Evolutionary conservation across 73 alveolate species (phyloP), one percentile per base, ranked within the genome.

Genomic region (Halteria grandinella): DNA sequence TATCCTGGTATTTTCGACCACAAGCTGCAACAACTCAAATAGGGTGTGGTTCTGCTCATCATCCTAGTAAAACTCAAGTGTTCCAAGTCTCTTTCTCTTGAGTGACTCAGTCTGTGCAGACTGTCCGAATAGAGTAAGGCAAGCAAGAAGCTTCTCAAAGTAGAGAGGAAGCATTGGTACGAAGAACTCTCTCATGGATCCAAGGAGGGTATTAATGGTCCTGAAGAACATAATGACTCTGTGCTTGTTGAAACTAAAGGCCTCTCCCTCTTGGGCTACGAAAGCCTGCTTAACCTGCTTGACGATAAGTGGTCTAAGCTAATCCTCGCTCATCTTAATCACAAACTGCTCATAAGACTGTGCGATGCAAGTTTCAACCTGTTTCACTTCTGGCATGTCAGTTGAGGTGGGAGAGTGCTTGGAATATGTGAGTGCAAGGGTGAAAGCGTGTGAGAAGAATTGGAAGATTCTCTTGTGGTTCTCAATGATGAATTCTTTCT

Each of bases 281-380:
- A 53, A 59, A 10, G 82, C 88, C 93, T 88, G 75, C 62, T 84
- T 84, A 12, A 63, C 39, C 31, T 75, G 39, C 63, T 84, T 55
- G 11, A 41, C 81, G n/a, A 75, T 60, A 23, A 84, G 36, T 25
- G 76, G 85, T 39, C 79, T 75, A 43, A 84, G 71, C 59, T 84
- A 53, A 17, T 60, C 72, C 39, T 84, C 93, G 48, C 75, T 84
- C 29, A 84, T 48, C 49, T 84, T 84, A 5, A 84, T 50, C n/a
- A 75, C 75, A 57, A 84, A 84, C 20, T 36, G 34, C 27, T 43
- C 70, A 20, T 63, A 55, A 4, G 87, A 29, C 11, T 58, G 20
- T 18, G 57, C 43, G 0, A 83, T 21, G 1, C 71, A 21, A 0
- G 10, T 0, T 23, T 74, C 78, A 45, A 83, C 21, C 28, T 47